Conservation (phyloP, 495 filamentous ascomycete species). For the Bryoglossum gracile region DNA sequence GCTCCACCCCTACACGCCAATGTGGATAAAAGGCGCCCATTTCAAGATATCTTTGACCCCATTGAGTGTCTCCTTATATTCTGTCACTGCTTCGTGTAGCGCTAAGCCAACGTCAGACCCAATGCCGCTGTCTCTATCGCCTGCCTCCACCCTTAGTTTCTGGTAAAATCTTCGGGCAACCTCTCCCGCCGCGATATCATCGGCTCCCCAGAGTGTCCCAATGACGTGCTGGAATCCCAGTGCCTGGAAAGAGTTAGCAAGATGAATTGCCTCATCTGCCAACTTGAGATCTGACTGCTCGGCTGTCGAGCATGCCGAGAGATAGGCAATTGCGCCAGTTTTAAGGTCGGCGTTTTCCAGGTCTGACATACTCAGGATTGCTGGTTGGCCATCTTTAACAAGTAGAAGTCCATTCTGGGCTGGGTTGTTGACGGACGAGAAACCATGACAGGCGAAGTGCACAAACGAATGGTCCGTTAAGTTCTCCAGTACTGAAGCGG, state of each 20-base stretch:
- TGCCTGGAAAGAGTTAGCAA: constrained; percentile 29
- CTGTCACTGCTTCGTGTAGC: not conserved
- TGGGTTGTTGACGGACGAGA: constrained; percentile 10
- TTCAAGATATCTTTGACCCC: not conserved
- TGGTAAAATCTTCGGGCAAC: constrained; percentile 4
- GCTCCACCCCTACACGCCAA: not conserved
- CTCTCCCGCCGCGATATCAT: not conserved
- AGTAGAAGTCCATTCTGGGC: constrained; percentile 23
- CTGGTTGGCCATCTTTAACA: not conserved
- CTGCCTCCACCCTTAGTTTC: too few species aligned
- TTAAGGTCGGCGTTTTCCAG: not conserved
- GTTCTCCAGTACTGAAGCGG: not conserved
- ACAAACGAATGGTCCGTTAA: constrained; percentile 10
- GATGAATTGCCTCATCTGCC: constrained; percentile 29
- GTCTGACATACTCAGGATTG: not conserved
- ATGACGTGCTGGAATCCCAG: constrained; percentile 31
- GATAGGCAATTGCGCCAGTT: constrained; percentile 7
- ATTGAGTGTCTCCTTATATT: not conserved
- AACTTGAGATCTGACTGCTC: constrained; percentile 12
- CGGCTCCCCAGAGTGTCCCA: constrained; percentile 21
- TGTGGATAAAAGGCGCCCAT: not conserved
- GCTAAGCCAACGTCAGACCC: not conserved
- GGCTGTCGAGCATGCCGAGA: constrained; percentile 33
- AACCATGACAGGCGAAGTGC: constrained; percentile 27
- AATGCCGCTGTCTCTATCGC: not conserved